phyloP scores from a whole-genome alignment of 1,139 yeast species.

The Spencermartinsiella ligniputridi region DNA sequence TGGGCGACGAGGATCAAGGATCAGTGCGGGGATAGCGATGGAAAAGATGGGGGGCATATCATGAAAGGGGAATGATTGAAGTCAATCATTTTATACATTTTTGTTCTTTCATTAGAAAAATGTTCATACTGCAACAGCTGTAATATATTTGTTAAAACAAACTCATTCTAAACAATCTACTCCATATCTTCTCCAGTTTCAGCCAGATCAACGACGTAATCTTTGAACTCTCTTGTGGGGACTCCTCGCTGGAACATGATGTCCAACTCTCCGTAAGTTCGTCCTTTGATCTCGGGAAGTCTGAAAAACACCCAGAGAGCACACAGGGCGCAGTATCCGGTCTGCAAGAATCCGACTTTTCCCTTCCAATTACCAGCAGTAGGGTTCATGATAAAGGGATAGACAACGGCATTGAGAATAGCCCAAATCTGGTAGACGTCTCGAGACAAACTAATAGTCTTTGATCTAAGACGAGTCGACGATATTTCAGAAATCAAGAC shows the following conservation, averaged over 20 bases:
- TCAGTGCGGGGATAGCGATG: too few relatives aligned
- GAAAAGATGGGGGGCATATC: too few relatives aligned
- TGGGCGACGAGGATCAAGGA: too few relatives aligned
- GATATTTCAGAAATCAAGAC: conserved; percentile 29
- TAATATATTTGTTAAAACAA: too few relatives aligned
- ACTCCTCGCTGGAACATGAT: conserved; percentile 25
- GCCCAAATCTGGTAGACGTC: conserved; percentile 43
- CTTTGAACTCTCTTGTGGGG: conserved; percentile 16
- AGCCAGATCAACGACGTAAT: conserved; percentile 16
- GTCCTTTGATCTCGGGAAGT: conserved; percentile 54
- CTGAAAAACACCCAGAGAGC: conserved; percentile 45
- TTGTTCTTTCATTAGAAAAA: too few relatives aligned
- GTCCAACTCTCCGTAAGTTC: conserved; percentile 58
- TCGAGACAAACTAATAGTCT: conserved; percentile 52
- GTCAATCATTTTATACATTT: too few relatives aligned
- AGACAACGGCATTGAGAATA: conserved; percentile 41
- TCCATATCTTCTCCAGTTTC: conserved; percentile 25
- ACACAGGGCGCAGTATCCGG: conserved; percentile 40
- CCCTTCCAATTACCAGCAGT: conserved; percentile 54
- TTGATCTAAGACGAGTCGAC: conserved; percentile 42
- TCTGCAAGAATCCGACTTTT: conserved; percentile 54
- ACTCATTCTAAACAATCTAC: background rate
- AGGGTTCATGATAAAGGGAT: conserved; percentile 55
- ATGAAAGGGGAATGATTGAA: too few relatives aligned
- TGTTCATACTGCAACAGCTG: too few relatives aligned